These are phyloP conservation scores for Aquilaria yunnanensis DNA, from an alignment of 345 rosid species.

Conservation along the genomic window DNA sequence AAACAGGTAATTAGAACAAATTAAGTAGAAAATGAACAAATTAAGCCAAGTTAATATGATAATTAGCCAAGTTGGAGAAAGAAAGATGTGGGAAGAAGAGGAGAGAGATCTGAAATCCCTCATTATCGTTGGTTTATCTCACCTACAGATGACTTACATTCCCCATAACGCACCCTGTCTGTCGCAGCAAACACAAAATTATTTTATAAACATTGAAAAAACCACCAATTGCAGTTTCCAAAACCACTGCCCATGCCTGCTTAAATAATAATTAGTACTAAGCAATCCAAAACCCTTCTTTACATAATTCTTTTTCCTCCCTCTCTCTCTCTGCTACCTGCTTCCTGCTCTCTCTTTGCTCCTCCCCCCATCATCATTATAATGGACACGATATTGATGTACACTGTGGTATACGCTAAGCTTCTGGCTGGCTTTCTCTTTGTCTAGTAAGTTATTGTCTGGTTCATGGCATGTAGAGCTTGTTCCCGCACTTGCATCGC, in stretches of 20 bases:
- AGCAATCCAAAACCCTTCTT: neutral
- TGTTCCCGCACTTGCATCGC: conserved; percentile 92
- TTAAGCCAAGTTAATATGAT: too few relatives aligned
- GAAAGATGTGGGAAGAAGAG: too few relatives aligned
- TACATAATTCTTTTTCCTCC: neutral
- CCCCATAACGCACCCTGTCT: conserved; percentile 25
- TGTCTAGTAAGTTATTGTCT: neutral
- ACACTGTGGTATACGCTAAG: neutral
- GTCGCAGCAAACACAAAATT: conserved; percentile 19
- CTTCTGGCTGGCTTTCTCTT: neutral
- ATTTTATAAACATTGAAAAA: conserved; percentile 16
- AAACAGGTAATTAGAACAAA: too few relatives aligned
- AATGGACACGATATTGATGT: neutral
- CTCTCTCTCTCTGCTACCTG: neutral
- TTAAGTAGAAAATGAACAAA: too few relatives aligned
- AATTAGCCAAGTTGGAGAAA: too few relatives aligned
- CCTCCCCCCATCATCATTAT: neutral
- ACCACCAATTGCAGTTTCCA: conserved; percentile 7
- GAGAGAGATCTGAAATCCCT: conserved; percentile 13
- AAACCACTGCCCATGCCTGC: neutral
- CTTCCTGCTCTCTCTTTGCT: neutral
- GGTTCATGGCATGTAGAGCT: conserved; percentile 68
- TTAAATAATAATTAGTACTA: neutral
- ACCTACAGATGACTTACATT: conserved; percentile 29
- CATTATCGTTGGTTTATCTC: conserved; percentile 18